Evolutionary conservation across 2,329 filamentous ascomycete species (phyloP).

Genomic region (Penicillium sp.): DNA sequence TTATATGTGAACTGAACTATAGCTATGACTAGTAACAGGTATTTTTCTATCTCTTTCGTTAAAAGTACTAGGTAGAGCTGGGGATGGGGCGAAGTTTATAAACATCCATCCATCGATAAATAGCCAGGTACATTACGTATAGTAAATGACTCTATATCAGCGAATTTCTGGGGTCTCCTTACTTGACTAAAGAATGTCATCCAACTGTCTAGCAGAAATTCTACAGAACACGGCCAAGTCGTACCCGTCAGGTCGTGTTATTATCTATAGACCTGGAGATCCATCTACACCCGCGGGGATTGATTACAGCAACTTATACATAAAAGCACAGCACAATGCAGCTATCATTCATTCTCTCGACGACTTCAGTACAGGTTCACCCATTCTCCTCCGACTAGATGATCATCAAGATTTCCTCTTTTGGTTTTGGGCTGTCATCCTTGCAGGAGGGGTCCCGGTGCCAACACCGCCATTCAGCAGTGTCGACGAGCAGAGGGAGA

Average conservation of each 20-base stretch:
- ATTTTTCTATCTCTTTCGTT: too few species aligned
- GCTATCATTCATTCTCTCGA: neutral
- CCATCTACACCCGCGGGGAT: neutral
- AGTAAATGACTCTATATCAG: too few species aligned
- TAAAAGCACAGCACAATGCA: neutral
- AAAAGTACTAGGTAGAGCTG: too few species aligned
- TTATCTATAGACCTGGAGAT: neutral
- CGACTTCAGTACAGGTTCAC: neutral
- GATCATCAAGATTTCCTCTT: constrained; percentile 29
- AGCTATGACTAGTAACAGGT: too few species aligned
- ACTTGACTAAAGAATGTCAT: neutral
- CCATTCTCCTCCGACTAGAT: constrained; percentile 25
- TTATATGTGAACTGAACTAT: too few species aligned
- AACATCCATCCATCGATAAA: too few species aligned
- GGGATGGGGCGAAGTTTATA: too few species aligned
- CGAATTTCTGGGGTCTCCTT: neutral
- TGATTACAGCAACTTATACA: neutral
- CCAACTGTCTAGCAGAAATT: neutral
- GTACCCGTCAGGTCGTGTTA: neutral
- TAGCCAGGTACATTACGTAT: too few species aligned
- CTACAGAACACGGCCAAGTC: neutral
- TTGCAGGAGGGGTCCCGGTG: constrained; percentile 29
- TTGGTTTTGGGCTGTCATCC: constrained; percentile 36
- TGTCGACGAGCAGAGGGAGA: constrained; percentile 21
- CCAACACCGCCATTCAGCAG: constrained; percentile 29